phyloP scores from a whole-genome alignment of 345 rosid species.

The Pistacia vera region DNA sequence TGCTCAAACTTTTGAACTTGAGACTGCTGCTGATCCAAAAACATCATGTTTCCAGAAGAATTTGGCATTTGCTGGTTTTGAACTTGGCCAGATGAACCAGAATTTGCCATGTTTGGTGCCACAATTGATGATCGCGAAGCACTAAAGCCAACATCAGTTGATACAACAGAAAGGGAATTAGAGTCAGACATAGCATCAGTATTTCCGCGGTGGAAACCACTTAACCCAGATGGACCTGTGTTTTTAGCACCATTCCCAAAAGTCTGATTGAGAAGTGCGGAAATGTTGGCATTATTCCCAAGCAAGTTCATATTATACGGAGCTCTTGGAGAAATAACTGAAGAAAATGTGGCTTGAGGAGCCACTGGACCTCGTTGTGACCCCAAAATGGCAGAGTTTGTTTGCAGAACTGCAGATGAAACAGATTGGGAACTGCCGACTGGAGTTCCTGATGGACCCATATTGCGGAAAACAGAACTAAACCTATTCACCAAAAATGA shows the following conservation, averaged over 20 bases:
- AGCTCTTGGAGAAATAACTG: slow-evolving; percentile 61
- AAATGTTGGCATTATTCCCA: slow-evolving; percentile 72
- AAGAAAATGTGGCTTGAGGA: slow-evolving; percentile 66
- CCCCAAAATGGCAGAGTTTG: slow-evolving; percentile 74
- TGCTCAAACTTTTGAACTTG: slow-evolving; percentile 51
- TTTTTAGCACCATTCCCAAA: slow-evolving; percentile 73
- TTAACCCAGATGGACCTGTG: slow-evolving; percentile 50
- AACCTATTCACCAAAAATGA: background rate
- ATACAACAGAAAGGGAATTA: slow-evolving; percentile 63
- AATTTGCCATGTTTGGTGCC: slow-evolving; percentile 60
- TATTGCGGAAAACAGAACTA: slow-evolving; percentile 27
- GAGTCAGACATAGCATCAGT: slow-evolving; percentile 77
- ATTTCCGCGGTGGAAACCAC: slow-evolving; percentile 51
- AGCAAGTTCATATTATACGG: slow-evolving; percentile 83
- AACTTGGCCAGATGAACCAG: slow-evolving; percentile 67
- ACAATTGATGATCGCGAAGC: slow-evolving; percentile 59
- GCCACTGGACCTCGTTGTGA: slow-evolving; percentile 70
- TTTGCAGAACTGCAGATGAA: slow-evolving; percentile 64
- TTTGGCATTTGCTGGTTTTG: slow-evolving; percentile 78
- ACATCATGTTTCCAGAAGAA: slow-evolving; percentile 50
- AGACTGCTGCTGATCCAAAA: slow-evolving; percentile 74
- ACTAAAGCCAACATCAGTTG: slow-evolving; percentile 64
- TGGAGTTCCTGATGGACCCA: slow-evolving; percentile 90
- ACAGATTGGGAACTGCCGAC: slow-evolving; percentile 73
- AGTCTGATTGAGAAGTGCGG: slow-evolving; percentile 81